These are phyloP conservation scores for Styphnolobium japonicum DNA, from an alignment of 306 rosid species.

Conservation along the genomic window DNA sequence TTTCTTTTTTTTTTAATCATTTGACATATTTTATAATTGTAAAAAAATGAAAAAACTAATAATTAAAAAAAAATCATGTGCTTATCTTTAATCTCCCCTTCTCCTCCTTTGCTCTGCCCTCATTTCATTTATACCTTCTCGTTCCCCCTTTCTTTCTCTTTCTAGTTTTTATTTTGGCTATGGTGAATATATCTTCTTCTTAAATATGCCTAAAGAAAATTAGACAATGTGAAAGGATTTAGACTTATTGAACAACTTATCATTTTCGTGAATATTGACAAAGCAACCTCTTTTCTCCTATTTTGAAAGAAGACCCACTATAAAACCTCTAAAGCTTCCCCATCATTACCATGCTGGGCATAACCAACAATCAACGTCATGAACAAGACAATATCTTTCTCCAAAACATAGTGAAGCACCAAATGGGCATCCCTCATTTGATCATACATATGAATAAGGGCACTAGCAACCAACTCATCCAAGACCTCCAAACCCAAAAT, in stretches of 20 bases:
- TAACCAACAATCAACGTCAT: slow-evolving; percentile 71
- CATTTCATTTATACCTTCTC: no score
- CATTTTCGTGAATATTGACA: slow-evolving; percentile 57
- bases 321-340: slow-evolving; percentile 51
- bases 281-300: slow-evolving; percentile 60
- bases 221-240: slow-evolving; percentile 59
- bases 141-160: no score
- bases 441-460: slow-evolving; percentile 64
- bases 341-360: slow-evolving; percentile 47
- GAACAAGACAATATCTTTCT: slow-evolving; percentile 68
- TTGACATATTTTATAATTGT: no score
- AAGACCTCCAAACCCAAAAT: slow-evolving; percentile 63
- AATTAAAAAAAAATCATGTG: no score
- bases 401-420: slow-evolving; percentile 49
- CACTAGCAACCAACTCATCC: slow-evolving; percentile 58
- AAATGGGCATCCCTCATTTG: slow-evolving; percentile 50
- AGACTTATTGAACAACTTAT: slow-evolving; percentile 43
- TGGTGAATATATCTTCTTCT: no score
- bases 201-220: slow-evolving; percentile 64
- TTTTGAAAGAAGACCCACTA: slow-evolving; percentile 61
- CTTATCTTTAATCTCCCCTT: no score
- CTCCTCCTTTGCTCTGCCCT: no score
- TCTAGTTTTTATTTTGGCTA: no score
- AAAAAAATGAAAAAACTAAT: no score
- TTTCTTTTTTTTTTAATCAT: no score